These are phyloP conservation scores for Solanum lycopersicoides DNA, from an alignment of 257 asterid genomes.

Conservation along the genomic window DNA sequence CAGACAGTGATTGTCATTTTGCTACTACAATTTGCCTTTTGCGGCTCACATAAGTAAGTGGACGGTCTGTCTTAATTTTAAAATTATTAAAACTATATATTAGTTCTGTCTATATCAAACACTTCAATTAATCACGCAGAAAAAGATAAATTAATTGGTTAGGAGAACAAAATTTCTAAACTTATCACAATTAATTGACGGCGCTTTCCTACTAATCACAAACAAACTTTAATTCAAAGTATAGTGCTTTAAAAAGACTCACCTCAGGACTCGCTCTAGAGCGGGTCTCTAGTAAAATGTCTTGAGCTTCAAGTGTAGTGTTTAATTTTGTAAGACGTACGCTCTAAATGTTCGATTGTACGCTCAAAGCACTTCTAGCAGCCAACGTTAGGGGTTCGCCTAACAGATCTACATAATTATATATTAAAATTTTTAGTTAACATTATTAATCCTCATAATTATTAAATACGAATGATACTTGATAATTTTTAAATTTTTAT, in stretches of 20 bases:
- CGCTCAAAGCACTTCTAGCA: too few relatives aligned
- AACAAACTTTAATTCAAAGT: background rate
- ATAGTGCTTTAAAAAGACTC: too few relatives aligned
- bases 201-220: background rate
- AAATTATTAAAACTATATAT: background rate
- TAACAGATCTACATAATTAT: too few relatives aligned
- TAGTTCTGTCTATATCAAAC: background rate
- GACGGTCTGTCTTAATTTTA: background rate
- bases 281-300: too few relatives aligned
- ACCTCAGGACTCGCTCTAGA: too few relatives aligned
- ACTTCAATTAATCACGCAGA: background rate
- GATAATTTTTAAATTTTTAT: too few relatives aligned
- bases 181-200: background rate
- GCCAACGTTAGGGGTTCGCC: too few relatives aligned
- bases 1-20: background rate
- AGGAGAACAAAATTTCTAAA: background rate
- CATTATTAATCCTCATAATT: too few relatives aligned
- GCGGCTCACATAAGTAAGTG: background rate
- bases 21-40: background rate
- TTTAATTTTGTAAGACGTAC: too few relatives aligned
- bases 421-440: too few relatives aligned
- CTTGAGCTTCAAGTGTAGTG: too few relatives aligned
- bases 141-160: background rate
- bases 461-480: too few relatives aligned
- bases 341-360: rapidly evolving